phyloP scores from a whole-genome alignment of 768 basidiomycete genomes.

The Butyriboletus loyo region DNA sequence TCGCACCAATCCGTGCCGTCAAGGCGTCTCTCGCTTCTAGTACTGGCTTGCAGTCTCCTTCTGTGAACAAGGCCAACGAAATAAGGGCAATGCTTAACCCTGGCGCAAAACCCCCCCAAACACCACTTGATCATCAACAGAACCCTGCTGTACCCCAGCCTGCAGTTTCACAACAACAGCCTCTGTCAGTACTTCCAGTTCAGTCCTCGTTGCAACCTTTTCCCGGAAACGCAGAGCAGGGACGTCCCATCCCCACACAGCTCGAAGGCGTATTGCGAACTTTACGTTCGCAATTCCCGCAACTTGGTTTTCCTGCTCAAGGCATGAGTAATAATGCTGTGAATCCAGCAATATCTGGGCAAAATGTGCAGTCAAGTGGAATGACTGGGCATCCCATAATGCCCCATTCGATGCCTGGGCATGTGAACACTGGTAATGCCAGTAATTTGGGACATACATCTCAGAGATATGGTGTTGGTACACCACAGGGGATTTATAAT shows the following conservation, averaged over 20 bases:
- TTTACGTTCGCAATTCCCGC: constrained; percentile 16
- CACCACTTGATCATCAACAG: not conserved
- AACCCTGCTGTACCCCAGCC: not conserved
- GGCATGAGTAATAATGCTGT: not conserved
- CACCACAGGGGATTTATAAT: constrained; percentile 1
- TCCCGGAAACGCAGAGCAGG: constrained; percentile 1
- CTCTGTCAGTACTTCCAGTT: not conserved
- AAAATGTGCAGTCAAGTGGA: not conserved
- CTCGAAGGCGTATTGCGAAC: constrained; percentile 15
- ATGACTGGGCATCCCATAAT: not conserved
- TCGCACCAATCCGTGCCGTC: constrained; percentile 34
- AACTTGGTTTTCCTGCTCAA: constrained; percentile 3
- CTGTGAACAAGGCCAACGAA: not conserved
- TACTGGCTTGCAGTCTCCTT: constrained; percentile 9
- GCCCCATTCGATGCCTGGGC: not conserved
- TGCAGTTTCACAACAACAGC: not conserved
- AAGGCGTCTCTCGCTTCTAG: constrained; percentile 24
- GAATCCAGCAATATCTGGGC: not conserved
- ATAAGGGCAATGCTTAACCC: not conserved
- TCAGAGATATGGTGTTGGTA: constrained; percentile 7
- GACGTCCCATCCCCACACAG: not conserved
- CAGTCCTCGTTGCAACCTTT: constrained; percentile 1
- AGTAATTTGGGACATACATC: not conserved
- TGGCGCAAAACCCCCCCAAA: not conserved
- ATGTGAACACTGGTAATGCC: not conserved